Evolutionary conservation across 441 rosid species (phyloP).

Genomic region (Gossypium davidsonii): DNA sequence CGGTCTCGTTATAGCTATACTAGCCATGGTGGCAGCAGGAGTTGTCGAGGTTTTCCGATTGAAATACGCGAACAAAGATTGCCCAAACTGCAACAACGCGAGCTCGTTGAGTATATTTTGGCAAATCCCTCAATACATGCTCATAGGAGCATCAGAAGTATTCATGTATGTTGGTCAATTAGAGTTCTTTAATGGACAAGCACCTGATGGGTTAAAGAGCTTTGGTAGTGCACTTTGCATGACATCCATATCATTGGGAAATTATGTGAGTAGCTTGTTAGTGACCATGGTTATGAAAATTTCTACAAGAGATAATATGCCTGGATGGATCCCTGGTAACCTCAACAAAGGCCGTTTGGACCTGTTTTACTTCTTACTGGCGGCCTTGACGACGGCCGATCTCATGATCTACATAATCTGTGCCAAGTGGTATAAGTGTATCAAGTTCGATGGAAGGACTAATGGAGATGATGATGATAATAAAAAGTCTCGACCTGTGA

Average conservation of each 20-base stretch:
- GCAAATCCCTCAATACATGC: constrained; percentile 65
- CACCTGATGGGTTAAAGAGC: constrained; percentile 65
- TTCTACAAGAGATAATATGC: constrained; percentile 44
- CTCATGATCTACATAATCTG: constrained; percentile 42
- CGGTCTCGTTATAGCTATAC: constrained; percentile 49
- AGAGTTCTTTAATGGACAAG: constrained; percentile 67
- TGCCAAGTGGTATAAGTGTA: constrained; percentile 54
- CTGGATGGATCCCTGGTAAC: constrained; percentile 72
- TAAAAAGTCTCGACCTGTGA: neutral
- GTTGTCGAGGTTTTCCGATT: constrained; percentile 46
- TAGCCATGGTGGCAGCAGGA: constrained; percentile 62
- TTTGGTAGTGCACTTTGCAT: constrained; percentile 69
- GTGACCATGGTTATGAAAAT: constrained; percentile 58
- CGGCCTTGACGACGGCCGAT: constrained; percentile 52
- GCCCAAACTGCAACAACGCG: constrained; percentile 25
- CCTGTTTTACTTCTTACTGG: constrained; percentile 59
- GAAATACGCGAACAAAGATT: constrained; percentile 30
- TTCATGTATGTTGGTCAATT: constrained; percentile 76
- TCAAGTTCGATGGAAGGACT: constrained; percentile 39
- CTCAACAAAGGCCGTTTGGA: constrained; percentile 69
- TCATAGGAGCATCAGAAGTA: constrained; percentile 71
- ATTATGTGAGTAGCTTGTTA: constrained; percentile 62
- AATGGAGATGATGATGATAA: neutral
- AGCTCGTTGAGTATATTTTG: constrained; percentile 64
- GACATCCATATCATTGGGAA: constrained; percentile 68